These are phyloP conservation scores for Penicillium italicum DNA, from an alignment of 2,329 filamentous ascomycete species.

Conservation along the genomic window DNA sequence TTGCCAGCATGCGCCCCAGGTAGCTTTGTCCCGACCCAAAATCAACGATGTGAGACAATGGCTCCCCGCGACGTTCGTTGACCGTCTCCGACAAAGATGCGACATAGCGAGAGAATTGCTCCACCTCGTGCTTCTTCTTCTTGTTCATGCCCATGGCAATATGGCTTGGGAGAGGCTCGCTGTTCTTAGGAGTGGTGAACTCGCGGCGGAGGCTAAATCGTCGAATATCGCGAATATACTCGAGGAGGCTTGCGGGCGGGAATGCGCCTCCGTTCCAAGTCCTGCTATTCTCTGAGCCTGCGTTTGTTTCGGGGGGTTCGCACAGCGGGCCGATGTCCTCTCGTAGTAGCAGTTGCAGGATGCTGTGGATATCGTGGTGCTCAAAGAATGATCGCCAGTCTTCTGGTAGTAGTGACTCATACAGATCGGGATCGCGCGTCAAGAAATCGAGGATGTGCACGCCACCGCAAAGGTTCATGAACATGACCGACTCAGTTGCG, in stretches of 20 bases:
- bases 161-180: slow-evolving; percentile 61
- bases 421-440: slow-evolving; percentile 76
- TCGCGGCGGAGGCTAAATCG: slow-evolving; percentile 64
- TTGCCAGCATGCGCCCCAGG: slow-evolving; percentile 80
- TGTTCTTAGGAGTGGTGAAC: slow-evolving; percentile 46
- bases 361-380: slow-evolving; percentile 64
- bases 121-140: slow-evolving; percentile 93
- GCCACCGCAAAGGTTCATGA: slow-evolving; percentile 83
- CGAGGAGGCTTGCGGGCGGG: slow-evolving; percentile 57
- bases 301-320: slow-evolving; percentile 8
- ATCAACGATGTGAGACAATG: slow-evolving; percentile 83
- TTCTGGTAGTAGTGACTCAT: slow-evolving; percentile 67
- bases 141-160: slow-evolving; percentile 88
- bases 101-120: slow-evolving; percentile 83
- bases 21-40: slow-evolving; percentile 98
- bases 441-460: slow-evolving; percentile 96
- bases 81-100: slow-evolving; percentile 61
- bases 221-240: slow-evolving; percentile 69
- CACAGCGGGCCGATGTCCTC: slow-evolving; percentile 59
- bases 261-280: slow-evolving; percentile 43
- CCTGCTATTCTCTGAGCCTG: slow-evolving; percentile 6
- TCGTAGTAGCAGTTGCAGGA: slow-evolving; percentile 76
- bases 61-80: slow-evolving; percentile 42
- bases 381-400: slow-evolving; percentile 81
- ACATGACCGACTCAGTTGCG: slow-evolving; percentile 66